These are phyloP conservation scores for Pterulicium gracile DNA, from an alignment of 1,284 basidiomycete species.

Conservation along the genomic window DNA sequence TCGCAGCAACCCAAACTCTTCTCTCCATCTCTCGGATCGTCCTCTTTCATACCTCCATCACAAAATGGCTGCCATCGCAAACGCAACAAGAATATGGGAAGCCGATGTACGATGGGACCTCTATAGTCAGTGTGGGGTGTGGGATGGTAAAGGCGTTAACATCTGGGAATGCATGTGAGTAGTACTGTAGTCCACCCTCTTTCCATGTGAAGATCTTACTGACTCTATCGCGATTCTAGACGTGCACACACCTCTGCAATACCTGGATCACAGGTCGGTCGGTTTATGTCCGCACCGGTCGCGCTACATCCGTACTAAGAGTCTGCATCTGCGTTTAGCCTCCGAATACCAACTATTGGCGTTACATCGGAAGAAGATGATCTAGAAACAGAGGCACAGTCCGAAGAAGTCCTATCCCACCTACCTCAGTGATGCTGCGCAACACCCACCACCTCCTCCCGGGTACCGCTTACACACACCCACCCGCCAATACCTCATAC, in stretches of 20 bases:
- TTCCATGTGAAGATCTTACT: too few relatives aligned
- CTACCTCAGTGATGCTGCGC: too few relatives aligned
- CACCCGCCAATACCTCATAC: too few relatives aligned
- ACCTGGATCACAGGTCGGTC: too few relatives aligned
- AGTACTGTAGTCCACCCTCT: not conserved
- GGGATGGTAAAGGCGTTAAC: not conserved
- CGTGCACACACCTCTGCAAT: too few relatives aligned
- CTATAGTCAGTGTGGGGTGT: slow-evolving; percentile 1
- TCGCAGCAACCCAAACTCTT: not conserved
- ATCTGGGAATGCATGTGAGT: slow-evolving; percentile 1
- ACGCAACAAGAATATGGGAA: slow-evolving; percentile 3
- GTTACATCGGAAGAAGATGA: not conserved
- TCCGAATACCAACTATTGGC: not conserved
- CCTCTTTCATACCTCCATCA: not conserved
- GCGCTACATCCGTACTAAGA: too few relatives aligned
- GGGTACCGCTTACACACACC: too few relatives aligned
- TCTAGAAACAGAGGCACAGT: not conserved
- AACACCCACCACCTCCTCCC: too few relatives aligned
- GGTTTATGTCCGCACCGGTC: too few relatives aligned
- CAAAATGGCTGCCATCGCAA: not conserved
- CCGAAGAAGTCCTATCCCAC: slow-evolving; percentile 1
- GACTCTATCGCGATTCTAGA: too few relatives aligned
- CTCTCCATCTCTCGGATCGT: not conserved
- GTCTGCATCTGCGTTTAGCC: too few relatives aligned
- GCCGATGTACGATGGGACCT: not conserved